These are phyloP conservation scores for Solanum dulcamara DNA, from an alignment of 257 asterid genomes.

Conservation along the genomic window DNA sequence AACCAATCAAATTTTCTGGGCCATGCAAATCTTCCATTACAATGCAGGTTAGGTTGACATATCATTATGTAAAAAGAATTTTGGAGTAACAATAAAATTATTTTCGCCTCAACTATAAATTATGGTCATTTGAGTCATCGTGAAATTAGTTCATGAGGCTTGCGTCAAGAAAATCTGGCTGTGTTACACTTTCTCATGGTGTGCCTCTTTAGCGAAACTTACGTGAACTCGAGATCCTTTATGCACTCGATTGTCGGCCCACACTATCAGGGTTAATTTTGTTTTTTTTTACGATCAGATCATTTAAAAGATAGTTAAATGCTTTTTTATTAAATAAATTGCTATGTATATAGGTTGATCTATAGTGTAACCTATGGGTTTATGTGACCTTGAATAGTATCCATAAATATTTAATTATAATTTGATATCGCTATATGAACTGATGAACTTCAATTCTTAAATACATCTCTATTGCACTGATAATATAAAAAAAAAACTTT, in stretches of 20 bases:
- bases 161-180: neutral
- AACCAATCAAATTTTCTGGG: conserved; percentile 41
- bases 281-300: neutral
- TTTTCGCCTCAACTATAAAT: neutral
- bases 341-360: neutral
- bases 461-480: neutral
- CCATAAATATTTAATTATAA: neutral
- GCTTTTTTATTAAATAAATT: neutral
- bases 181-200: neutral
- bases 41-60: conserved; percentile 24
- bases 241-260: neutral
- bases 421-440: neutral
- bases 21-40: conserved; percentile 45
- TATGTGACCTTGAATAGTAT: neutral
- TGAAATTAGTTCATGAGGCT: neutral
- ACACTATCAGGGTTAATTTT: neutral
- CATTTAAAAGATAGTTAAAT: neutral
- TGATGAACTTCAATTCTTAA: neutral
- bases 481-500: neutral
- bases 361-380: neutral
- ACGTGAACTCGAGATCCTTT: neutral
- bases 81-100: neutral
- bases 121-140: too few relatives aligned
- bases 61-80: neutral
- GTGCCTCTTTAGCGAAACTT: neutral